A percentile compares a stretch with the other conserved stretches of the same genome.
Conservation (phyloP, 768 basidiomycete genomes). For the Calocybe indica region DNA sequence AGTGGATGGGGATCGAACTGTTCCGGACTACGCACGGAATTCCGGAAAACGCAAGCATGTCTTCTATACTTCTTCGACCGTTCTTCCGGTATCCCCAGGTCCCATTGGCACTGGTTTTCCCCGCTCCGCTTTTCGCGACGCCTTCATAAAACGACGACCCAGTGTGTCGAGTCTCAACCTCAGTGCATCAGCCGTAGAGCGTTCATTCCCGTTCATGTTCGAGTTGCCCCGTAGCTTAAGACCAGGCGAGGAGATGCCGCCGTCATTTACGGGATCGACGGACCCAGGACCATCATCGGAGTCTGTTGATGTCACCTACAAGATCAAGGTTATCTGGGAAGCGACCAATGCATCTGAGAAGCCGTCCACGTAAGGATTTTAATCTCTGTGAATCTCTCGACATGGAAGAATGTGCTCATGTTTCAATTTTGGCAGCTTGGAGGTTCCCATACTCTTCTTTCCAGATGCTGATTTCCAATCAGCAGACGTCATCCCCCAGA, state of each 20-base stretch:
- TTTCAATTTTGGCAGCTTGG: slow-evolving; percentile 36
- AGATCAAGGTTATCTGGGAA: slow-evolving; percentile 54
- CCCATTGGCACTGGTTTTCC: slow-evolving; percentile 20
- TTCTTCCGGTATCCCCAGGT: slow-evolving; percentile 32
- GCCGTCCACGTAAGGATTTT: slow-evolving; percentile 39
- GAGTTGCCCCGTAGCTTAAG: slow-evolving; percentile 44
- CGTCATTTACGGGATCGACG: slow-evolving; percentile 42
- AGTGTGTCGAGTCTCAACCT: slow-evolving; percentile 35
- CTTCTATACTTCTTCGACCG: slow-evolving; percentile 43
- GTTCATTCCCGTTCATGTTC: slow-evolving; percentile 47
- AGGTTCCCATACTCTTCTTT: slow-evolving; percentile 58
- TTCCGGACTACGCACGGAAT: slow-evolving; percentile 9
- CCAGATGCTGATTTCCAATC: slow-evolving; percentile 58
- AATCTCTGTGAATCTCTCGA: slow-evolving; percentile 5
- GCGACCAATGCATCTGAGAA: slow-evolving; percentile 36
- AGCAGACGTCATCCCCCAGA: slow-evolving; percentile 35
- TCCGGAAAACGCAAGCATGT: slow-evolving; percentile 32
- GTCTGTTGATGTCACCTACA: slow-evolving; percentile 44
- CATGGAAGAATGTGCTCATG: slow-evolving; percentile 4
- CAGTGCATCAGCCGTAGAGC: slow-evolving; percentile 25
- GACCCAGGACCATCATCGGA: slow-evolving; percentile 18
- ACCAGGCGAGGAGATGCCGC: slow-evolving; percentile 55
- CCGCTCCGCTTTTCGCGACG: slow-evolving; percentile 37
- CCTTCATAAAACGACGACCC: slow-evolving; percentile 38
- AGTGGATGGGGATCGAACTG: slow-evolving; percentile 17